phyloP scores from a whole-genome alignment of 805 yeast species.

The Komagataella kurtzmanii region DNA sequence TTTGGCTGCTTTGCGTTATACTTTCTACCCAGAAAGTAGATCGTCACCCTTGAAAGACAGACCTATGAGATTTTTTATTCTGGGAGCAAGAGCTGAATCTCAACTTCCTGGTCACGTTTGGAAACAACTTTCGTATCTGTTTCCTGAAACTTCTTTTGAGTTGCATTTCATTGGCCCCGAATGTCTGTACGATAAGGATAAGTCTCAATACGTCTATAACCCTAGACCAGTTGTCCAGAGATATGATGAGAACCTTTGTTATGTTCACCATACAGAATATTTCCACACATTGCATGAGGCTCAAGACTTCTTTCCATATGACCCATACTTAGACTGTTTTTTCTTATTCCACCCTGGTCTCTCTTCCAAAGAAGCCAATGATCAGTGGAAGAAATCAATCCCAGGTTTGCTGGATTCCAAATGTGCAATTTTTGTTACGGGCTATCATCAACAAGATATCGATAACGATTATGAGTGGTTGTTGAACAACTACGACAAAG shows the following conservation, averaged over 20 bases:
- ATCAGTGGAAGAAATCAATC: conserved; percentile 74
- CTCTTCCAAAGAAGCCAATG: conserved; percentile 65
- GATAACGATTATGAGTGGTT: conserved; percentile 64
- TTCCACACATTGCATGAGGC: conserved; percentile 86
- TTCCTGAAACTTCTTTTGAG: conserved; percentile 75
- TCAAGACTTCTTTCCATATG: conserved; percentile 94
- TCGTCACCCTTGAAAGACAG: conserved; percentile 60
- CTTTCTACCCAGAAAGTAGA: conserved; percentile 64
- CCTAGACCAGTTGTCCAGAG: conserved; percentile 60
- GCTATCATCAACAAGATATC: conserved; percentile 69
- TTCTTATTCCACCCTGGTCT: conserved; percentile 94
- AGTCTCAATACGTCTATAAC: conserved; percentile 43
- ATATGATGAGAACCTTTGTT: conserved; percentile 58
- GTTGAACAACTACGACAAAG: conserved; percentile 48
- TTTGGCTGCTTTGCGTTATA: conserved; percentile 81
- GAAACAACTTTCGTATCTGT: conserved; percentile 80
- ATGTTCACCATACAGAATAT: conserved; percentile 79
- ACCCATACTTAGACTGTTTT: conserved; percentile 88
- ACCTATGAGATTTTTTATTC: conserved; percentile 77
- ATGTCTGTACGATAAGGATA: conserved; percentile 60
- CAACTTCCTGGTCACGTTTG: conserved; percentile 90
- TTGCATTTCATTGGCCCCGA: conserved; percentile 93
- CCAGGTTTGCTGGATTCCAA: conserved; percentile 86
- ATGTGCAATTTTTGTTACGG: conserved; percentile 85
- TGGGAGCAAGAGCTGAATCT: conserved; percentile 90